Conservation (phyloP, 225 moss, liverwort and hornwort genomes). For the Pseudoscleropodium purum region DNA sequence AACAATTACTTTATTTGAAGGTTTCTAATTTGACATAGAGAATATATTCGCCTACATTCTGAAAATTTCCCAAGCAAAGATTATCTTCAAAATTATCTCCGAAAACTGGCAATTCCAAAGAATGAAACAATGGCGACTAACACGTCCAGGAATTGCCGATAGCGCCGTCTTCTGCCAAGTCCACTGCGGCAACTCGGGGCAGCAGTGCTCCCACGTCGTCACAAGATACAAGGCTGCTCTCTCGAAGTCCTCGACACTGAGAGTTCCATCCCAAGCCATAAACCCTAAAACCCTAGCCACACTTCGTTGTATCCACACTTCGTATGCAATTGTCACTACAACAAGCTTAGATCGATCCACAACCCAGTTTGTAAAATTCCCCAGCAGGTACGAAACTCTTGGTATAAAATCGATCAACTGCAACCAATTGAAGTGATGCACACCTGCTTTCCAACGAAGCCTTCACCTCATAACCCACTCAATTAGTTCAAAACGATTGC, state of each 20-base stretch:
- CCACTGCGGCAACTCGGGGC: constrained; percentile 37
- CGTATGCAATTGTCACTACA: background rate
- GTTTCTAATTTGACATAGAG: background rate
- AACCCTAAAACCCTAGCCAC: background rate
- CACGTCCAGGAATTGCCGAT: constrained; percentile 7
- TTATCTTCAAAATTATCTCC: background rate
- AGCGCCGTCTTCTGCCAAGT: constrained; percentile 17
- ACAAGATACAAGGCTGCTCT: constrained; percentile 34
- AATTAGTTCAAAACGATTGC: background rate
- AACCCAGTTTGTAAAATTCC: background rate
- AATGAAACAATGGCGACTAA: background rate
- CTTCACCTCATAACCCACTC: background rate
- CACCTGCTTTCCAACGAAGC: background rate
- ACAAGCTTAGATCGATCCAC: background rate
- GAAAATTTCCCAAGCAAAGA: background rate
- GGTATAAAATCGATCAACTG: background rate
- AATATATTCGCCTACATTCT: background rate
- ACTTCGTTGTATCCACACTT: no score
- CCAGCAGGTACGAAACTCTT: background rate
- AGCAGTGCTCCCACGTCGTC: constrained; percentile 32
- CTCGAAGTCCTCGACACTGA: constrained; percentile 31
- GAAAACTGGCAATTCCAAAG: background rate
- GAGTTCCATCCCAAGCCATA: constrained; percentile 57
- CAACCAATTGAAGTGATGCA: background rate
- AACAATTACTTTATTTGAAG: background rate